phyloP scores from a whole-genome alignment of 106 monocot species.

The Platanthera zijinensis region DNA sequence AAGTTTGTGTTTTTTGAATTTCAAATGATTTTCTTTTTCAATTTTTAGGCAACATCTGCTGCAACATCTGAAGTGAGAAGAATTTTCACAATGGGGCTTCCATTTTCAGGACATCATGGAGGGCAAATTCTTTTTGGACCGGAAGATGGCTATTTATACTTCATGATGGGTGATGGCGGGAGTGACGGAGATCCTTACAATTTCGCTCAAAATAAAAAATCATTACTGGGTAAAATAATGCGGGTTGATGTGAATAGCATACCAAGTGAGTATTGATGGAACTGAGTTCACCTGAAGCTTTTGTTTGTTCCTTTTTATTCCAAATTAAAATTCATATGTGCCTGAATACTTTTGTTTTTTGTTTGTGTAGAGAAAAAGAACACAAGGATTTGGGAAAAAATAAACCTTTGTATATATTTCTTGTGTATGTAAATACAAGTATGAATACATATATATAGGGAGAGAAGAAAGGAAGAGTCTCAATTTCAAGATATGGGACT shows the following conservation, averaged over 20 bases:
- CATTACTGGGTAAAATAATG: constrained; percentile 85
- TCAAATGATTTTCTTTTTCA: constrained; percentile 1
- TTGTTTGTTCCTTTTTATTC: background rate
- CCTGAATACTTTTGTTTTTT: background rate
- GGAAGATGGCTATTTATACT: constrained; percentile 76
- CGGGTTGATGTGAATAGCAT: constrained; percentile 66
- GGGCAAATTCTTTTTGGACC: constrained; percentile 95
- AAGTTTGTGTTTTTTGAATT: background rate
- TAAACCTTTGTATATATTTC: no score
- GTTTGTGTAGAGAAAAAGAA: background rate
- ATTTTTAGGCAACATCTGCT: constrained; percentile 55
- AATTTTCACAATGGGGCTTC: constrained; percentile 83
- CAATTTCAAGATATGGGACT: no score
- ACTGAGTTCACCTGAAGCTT: background rate
- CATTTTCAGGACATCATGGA: constrained; percentile 58
- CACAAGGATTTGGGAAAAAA: no score
- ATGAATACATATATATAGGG: no score
- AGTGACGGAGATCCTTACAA: constrained; percentile 60
- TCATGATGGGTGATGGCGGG: constrained; percentile 92
- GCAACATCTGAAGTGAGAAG: constrained; percentile 70
- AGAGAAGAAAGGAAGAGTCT: no score
- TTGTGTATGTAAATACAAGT: no score
- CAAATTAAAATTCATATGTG: background rate
- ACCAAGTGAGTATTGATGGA: constrained; percentile 41
- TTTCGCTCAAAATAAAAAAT: constrained; percentile 85